Percentiles rank a stretch among this genome's conserved stretches.
Conservation (phyloP, 805 yeast species). For the Candida xiaguanensis region DNA sequence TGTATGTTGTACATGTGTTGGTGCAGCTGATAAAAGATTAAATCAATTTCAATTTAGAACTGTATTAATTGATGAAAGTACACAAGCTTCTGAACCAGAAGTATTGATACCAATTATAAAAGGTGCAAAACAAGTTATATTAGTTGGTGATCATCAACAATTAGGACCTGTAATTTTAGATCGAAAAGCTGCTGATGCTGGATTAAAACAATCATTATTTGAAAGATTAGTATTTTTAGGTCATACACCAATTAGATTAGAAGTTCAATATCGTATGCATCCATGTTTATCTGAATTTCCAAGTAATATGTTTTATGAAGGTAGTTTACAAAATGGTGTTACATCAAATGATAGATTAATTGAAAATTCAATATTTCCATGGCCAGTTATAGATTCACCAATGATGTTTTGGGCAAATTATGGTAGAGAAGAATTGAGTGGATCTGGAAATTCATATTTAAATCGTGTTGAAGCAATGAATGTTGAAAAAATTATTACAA, state of each 20-base stretch:
- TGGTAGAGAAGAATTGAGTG: slow-evolving; percentile 85
- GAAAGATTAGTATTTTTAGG: slow-evolving; percentile 82
- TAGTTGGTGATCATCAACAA: slow-evolving; percentile 96
- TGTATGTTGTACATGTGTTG: slow-evolving; percentile 88
- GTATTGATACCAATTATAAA: slow-evolving; percentile 82
- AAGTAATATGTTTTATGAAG: slow-evolving; percentile 89
- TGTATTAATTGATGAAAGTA: slow-evolving; percentile 86
- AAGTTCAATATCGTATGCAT: slow-evolving; percentile 94
- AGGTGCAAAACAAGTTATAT: slow-evolving; percentile 83
- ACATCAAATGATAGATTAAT: slow-evolving; percentile 67
- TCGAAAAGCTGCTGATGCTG: slow-evolving; percentile 79
- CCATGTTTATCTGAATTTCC: slow-evolving; percentile 85
- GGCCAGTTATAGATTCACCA: slow-evolving; percentile 84
- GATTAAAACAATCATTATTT: slow-evolving; percentile 80
- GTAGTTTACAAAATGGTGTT: slow-evolving; percentile 88
- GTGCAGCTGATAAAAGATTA: slow-evolving; percentile 79
- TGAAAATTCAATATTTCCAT: slow-evolving; percentile 64
- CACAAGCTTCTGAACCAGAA: slow-evolving; percentile 94
- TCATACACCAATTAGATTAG: slow-evolving; percentile 78
- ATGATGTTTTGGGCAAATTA: slow-evolving; percentile 94
- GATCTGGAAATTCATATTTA: slow-evolving; percentile 74
- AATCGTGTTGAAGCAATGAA: slow-evolving; percentile 89
- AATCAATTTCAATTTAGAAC: slow-evolving; percentile 57
- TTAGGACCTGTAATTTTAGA: slow-evolving; percentile 88
- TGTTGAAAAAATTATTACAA: slow-evolving; percentile 73